Base-by-base conservation (phyloP, 768 basidiomycete genomes). In the Favolaschia claudopus region DNA sequence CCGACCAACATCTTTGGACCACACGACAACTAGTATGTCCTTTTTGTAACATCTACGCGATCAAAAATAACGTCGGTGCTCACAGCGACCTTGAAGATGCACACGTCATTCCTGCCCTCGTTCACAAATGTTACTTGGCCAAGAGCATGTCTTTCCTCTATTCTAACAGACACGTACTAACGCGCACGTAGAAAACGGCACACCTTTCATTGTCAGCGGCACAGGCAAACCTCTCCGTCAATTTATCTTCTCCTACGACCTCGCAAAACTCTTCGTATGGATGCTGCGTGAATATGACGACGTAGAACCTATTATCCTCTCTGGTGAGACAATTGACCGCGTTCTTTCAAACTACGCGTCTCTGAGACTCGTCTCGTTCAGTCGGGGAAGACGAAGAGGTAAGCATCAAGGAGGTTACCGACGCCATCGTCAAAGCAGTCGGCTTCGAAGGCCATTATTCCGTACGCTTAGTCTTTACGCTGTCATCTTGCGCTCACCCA, bases 1-100 rank as follows among this genome's bases (percentile, higher is more conserved):
- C 96, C 96, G 1, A 98, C 96, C 12, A 97, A 96, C 71, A 88
- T 98, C n/a, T 98, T 98, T 70, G 96, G 96, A 14, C 93, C 92
- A 5, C 74, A 93, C 69, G 96, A 97, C 76, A 98, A 98, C 79
- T 99, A 92, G 93, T 91, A 62, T 55, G 82, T 70, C 31, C 15
- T 20, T 43, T 32, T 25, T 52, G 24, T 20, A 8, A 14, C n/a
- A 7, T 57, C 13, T 27, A 34, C 14, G n/a, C 29, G n/a, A 48
- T 8, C 31, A 55, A 25, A 27, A n/a, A 32, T 37, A 32, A 53
- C 47, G 38, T 52, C 17, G 9, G 3, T 45, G 25, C 64, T 60
- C 55, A 28, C 66, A 92, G 93, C 71, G 91, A 96, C 67, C 81
- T 97, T 19, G 91, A 94, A 69, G 87, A 91, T 64, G 88, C 95